Evolutionary conservation across 306 rosid species (phyloP).

Genomic region (Dalbergia cochinchinensis): DNA sequence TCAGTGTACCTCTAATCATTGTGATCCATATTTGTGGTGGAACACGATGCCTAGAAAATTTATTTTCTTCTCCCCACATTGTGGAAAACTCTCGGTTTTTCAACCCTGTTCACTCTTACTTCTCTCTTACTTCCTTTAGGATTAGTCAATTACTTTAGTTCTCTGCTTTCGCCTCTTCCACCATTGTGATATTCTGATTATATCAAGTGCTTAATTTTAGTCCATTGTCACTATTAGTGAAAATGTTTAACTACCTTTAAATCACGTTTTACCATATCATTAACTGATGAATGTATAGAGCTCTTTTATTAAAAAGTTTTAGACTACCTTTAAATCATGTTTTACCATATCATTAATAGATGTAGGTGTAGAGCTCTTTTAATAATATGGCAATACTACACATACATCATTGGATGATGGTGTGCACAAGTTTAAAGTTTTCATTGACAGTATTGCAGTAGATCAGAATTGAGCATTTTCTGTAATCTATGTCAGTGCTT

Average conservation of each 20-base stretch:
- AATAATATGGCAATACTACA: background rate
- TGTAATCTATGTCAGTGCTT: background rate
- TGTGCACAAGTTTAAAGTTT: too few relatives aligned
- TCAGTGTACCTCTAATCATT: background rate
- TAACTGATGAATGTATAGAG: background rate
- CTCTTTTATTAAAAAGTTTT: background rate
- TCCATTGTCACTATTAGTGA: background rate
- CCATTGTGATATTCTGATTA: background rate
- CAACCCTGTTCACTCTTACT: background rate
- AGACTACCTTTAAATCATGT: background rate
- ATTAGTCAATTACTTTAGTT: background rate
- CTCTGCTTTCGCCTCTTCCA: conserved; percentile 8
- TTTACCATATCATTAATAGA: background rate
- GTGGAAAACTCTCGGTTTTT: background rate
- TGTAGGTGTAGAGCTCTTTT: background rate
- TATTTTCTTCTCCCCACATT: background rate
- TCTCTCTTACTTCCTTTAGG: background rate
- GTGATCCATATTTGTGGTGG: conserved; percentile 2
- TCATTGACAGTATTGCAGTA: background rate
- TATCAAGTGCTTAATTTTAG: background rate
- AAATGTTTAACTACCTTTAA: background rate
- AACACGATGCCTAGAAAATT: background rate
- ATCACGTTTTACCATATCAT: background rate
- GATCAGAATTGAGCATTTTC: background rate
- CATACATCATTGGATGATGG: background rate